Evolutionary conservation across 164 flowering plant species (phyloP), one percentile per base, ranked within the genome.

Genomic region (Amborella trichopoda): DNA sequence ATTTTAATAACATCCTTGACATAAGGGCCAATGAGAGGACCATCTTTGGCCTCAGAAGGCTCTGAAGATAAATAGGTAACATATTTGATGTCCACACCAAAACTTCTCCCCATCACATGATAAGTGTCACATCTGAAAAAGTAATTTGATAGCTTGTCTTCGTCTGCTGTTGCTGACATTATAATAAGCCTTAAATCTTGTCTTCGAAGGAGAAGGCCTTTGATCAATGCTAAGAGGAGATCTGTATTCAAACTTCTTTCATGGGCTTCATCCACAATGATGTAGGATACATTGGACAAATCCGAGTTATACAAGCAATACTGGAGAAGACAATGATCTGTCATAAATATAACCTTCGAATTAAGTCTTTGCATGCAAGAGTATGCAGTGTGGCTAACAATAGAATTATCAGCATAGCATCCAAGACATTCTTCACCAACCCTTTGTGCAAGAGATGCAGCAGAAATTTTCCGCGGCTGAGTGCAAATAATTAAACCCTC

Each of bases 161-260:
- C 87, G 74, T 93, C 77, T 48, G 85, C 95, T 50, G 99, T 93
- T 11, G 99, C 99, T 56, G 99, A 93, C 99, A 88, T 93, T 33
- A 93, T 88, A 24, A 93, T 53, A 55, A 93, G 87, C 71, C 88
- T 75, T 39, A 93, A 41, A 53, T 70, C 77, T 65, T 28, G 43
- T 65, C 88, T 82, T 59, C 56, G 50, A 43, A 55, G 50, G 5
- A 93, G 81, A 47, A 83, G 56, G 38, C 66, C 61, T 62, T 79
- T 93, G 10, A 85, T 24, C 70, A 81, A 47, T 19, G 93, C 86
- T 64, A 93, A 62, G 34, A 93, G 79, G 18, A 93, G 86, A 68
- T 93, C 99, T 44, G 97, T 93, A 64, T 77, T 83, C 66, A 93
- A 66, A 64, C 91, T 88, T 68, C 99, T 75, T 67, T 88, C 99